Evolutionary conservation across 805 yeast genomes (phyloP), one percentile per base, ranked within the genome.

Genomic region (Brettanomyces bruxellensis): DNA sequence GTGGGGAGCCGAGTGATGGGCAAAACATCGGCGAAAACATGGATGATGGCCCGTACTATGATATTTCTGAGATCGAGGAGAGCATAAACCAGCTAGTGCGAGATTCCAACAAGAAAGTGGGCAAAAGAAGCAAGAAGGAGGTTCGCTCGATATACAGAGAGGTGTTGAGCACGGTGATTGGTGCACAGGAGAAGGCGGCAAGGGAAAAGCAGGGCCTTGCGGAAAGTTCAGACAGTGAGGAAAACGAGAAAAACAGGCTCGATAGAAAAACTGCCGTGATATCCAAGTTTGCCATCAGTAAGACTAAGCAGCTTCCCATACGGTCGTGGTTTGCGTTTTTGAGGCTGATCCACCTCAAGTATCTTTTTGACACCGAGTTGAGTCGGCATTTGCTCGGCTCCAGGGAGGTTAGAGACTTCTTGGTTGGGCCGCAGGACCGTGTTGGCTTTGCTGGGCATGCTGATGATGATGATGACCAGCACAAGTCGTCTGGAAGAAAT

Each of bases 91-190:
- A 69, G 34, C 64, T 81, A 39, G 64, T 76, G 1, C 72, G 70
- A 39, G 71, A 75, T 23, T 75, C 84, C 0, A 67, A 81, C 4
- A 79, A 80, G 48, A 76, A 71, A 45, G 57, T 79, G 3, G 74
- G 82, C 25, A 83, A 83, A 53, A 78, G 76, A 55, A 86, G 80
- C 50, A 81, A 78, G 58, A 74, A 73, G 49, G 79, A 75, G 36
- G 68, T 77, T 25, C 76, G 78, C 50, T 74, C 86, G 1, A 68
- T 81, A 1, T 78, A 81, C 59, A 69, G 81, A 55, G 83, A 81
- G 49, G 77, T 80, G 18, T 59, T 72, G 38, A 62, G 62, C 35
- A 78, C 83, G 0, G 64, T 81, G 9, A 68, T 67, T 44, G 56
- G 57, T 14, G 35, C 51, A 4, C 38, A 13, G 32, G 47, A n/a